Percentiles rank a stretch among this genome's conserved stretches.
Evolutionary conservation across 2,329 filamentous ascomycete species (phyloP).

Genomic region (Aspergillus arachidicola): DNA sequence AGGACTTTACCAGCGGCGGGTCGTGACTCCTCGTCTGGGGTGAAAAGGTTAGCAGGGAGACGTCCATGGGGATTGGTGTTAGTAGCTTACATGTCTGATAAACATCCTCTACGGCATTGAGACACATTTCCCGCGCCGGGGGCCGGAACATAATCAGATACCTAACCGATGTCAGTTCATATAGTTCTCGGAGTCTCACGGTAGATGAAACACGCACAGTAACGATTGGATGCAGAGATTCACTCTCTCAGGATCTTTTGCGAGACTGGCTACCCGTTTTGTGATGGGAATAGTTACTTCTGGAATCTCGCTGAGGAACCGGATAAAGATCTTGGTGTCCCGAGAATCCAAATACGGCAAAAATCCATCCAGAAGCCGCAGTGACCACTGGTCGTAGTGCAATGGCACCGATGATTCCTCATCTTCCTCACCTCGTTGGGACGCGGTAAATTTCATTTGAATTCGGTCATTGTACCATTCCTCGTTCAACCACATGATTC

Average conservation of each 20-base stretch:
- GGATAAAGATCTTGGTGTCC: constrained; percentile 79
- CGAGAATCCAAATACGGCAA: constrained; percentile 87
- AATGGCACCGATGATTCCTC: constrained; percentile 49
- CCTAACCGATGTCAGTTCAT: neutral
- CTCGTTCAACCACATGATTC: constrained; percentile 91
- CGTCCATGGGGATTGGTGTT: neutral
- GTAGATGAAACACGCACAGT: constrained; percentile 44
- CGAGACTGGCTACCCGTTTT: constrained; percentile 66
- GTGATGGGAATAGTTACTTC: constrained; percentile 73
- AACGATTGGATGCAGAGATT: constrained; percentile 60
- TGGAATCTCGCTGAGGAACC: constrained; percentile 90
- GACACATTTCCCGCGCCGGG: constrained; percentile 58
- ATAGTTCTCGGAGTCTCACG: neutral
- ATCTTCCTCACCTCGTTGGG: constrained; percentile 45
- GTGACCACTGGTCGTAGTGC: constrained; percentile 78
- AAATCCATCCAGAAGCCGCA: constrained; percentile 85
- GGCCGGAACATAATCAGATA: constrained; percentile 63
- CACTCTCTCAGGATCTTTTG: constrained; percentile 65
- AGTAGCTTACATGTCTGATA: constrained; percentile 55
- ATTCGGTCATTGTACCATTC: constrained; percentile 95
- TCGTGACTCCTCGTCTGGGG: constrained; percentile 48
- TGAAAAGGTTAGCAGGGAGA: neutral
- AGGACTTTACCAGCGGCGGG: constrained; percentile 57
- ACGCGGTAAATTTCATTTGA: constrained; percentile 48
- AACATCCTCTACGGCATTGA: constrained; percentile 62